Conservation (phyloP, 176 grass and related monocot genomes). For the Guadua angustifolia region DNA sequence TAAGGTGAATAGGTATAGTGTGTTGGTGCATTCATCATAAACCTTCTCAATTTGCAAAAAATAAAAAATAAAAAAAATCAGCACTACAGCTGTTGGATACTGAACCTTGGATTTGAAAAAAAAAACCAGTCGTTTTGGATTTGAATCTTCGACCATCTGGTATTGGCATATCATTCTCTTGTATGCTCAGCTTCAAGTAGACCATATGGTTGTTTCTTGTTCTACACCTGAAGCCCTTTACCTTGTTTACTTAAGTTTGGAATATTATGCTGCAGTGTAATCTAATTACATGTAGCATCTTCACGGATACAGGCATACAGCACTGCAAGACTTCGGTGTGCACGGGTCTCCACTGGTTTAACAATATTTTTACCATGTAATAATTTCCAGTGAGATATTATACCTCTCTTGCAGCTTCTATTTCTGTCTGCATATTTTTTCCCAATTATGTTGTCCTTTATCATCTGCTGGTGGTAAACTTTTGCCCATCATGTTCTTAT, state of each 20-base stretch:
- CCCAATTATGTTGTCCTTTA: no score
- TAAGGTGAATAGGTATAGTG: background rate
- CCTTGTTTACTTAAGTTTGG: background rate
- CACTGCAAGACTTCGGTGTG: no score
- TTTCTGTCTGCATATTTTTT: no score
- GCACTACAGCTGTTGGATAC: background rate
- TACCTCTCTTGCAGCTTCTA: no score
- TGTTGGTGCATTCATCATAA: background rate
- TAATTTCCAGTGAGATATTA: no score
- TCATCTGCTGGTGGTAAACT: no score
- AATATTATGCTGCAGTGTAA: constrained; percentile 16
- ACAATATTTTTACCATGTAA: no score
- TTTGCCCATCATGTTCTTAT: no score
- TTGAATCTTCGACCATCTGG: constrained; percentile 11
- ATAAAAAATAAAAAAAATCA: background rate
- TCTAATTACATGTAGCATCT: constrained; percentile 24
- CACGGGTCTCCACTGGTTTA: no score
- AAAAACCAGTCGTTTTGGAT: constrained; percentile 19
- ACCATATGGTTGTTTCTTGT: constrained; percentile 20
- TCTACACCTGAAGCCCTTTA: background rate
- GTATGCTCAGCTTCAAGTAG: constrained; percentile 27
- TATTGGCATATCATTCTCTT: constrained; percentile 1
- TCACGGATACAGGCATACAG: no score
- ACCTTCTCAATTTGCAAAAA: background rate
- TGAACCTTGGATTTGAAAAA: constrained; percentile 28